These are phyloP conservation scores for Zea luxurians DNA, from an alignment of 176 grass and related monocot species.

Conservation along the genomic window DNA sequence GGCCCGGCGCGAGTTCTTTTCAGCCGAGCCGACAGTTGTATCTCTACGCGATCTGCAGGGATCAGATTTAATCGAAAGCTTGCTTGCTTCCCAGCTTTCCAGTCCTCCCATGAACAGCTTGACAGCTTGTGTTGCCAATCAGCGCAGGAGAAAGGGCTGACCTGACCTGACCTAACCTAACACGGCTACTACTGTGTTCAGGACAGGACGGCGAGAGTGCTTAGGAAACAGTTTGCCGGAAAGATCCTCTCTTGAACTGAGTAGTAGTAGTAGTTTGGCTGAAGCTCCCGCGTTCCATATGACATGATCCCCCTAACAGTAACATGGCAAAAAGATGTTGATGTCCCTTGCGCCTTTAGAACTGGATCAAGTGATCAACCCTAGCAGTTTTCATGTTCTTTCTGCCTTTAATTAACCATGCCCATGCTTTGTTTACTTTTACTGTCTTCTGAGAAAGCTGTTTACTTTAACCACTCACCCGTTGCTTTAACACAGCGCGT, in stretches of 20 bases:
- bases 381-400: background rate
- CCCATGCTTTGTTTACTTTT: conserved; percentile 18
- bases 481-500: conserved; percentile 2
- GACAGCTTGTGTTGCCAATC: conserved; percentile 9
- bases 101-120: background rate
- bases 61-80: conserved; percentile 44
- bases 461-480: conserved; percentile 19
- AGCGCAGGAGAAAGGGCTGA: conserved; percentile 24
- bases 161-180: conserved; percentile 46
- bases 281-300: background rate
- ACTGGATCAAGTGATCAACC: background rate
- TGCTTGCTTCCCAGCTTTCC: conserved; percentile 45
- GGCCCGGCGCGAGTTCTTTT: conserved; percentile 46
- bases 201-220: background rate
- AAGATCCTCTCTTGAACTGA: background rate
- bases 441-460: conserved; percentile 32
- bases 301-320: background rate
- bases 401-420: conserved; percentile 9
- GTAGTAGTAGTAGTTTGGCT: background rate
- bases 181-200: conserved; percentile 3
- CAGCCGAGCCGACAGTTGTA: conserved; percentile 55
- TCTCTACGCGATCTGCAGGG: conserved; percentile 52
- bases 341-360: background rate
- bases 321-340: background rate
- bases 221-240: background rate